These are phyloP conservation scores for Globisporangium yorkense DNA, from an alignment of 352 stramenopile species.

Conservation along the genomic window DNA sequence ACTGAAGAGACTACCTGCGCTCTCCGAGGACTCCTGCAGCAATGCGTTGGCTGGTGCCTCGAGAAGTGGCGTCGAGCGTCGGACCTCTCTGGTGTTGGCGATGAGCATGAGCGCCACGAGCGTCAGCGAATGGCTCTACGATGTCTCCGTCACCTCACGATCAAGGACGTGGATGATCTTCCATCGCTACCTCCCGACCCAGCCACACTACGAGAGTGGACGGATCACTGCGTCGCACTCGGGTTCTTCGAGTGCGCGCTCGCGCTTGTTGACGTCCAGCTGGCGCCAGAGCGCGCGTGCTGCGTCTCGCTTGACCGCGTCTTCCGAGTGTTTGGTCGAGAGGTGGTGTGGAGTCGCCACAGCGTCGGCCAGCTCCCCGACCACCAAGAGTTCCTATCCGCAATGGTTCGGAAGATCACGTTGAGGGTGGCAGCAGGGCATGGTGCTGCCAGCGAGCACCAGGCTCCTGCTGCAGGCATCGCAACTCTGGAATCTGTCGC, in stretches of 20 bases:
- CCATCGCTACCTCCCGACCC: background rate
- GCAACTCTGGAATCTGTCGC: constrained; percentile 16
- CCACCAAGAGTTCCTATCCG: background rate
- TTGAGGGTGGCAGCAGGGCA: background rate
- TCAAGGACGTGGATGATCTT: background rate
- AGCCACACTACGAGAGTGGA: constrained; percentile 8
- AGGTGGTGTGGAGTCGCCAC: constrained; percentile 2
- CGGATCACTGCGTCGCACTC: constrained; percentile 11
- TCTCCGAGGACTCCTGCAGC: background rate
- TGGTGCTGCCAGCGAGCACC: background rate
- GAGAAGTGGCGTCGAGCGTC: background rate
- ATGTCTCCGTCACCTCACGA: background rate
- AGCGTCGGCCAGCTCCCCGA: background rate
- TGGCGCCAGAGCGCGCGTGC: background rate
- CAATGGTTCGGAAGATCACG: constrained; percentile 1
- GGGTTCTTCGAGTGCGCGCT: constrained; percentile 24
- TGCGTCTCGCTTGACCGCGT: constrained; percentile 17
- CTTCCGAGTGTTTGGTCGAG: constrained; percentile 13
- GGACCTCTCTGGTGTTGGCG: background rate
- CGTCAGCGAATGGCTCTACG: background rate
- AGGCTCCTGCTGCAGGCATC: background rate
- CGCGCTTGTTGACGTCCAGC: constrained; percentile 15
- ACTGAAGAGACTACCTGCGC: background rate
- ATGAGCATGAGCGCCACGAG: background rate
- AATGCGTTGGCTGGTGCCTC: constrained; percentile 2